Base-by-base conservation (phyloP, 306 rosid genomes). In the Malus asiatica region DNA sequence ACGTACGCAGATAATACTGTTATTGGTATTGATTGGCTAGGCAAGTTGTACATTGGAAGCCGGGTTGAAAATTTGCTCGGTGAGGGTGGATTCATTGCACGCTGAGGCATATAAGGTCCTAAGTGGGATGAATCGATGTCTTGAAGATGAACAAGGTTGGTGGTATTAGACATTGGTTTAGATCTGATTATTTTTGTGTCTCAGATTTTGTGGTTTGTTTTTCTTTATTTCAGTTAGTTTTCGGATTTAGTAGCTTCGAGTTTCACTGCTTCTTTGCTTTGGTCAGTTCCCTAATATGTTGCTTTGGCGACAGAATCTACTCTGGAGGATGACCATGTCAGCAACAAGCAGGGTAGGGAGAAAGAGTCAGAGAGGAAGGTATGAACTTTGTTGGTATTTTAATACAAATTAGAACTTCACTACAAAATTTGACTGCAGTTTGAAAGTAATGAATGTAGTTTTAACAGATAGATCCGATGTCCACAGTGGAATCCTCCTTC, bases 41-140 rank as follows among this genome's bases (percentile, higher is more conserved):
- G 99, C 97, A 75, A 92, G 97, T 78, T 95, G 97, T 85, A 95
- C 99, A 63, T 90, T 95, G 79, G 98, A 95, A 91, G 98, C 98
- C n/a, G 97, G 97, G 70, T 96, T 95, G 68, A 95, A 88, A 83
- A 92, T 95, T 76, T 90, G 88, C 82, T 86, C 96, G 51, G 44
- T 89, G 53, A 81, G 98, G 83, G 97, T 95, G 83, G 98, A 95
- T 79, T 92, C 98, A 1, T 96, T 89, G 80, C 98, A 95, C 57
- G 88, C 97, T 22, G 98, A 92, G 83, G 97, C 98, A 14, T 92
- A 90, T 83, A 95, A 95, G 84, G 92, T 95, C 67, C 92, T 90
- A 76, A 89, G 93, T 51, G 90, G 97, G 81, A 92, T 95, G 96
- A 92, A 95, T 77, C 87, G 97, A 83, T 90, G 93, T 44, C 96